A percentile compares a stretch with the other conserved stretches of the same genome.
Conservation (phyloP, 2,329 filamentous ascomycete species). For the Fusarium falciforme region DNA sequence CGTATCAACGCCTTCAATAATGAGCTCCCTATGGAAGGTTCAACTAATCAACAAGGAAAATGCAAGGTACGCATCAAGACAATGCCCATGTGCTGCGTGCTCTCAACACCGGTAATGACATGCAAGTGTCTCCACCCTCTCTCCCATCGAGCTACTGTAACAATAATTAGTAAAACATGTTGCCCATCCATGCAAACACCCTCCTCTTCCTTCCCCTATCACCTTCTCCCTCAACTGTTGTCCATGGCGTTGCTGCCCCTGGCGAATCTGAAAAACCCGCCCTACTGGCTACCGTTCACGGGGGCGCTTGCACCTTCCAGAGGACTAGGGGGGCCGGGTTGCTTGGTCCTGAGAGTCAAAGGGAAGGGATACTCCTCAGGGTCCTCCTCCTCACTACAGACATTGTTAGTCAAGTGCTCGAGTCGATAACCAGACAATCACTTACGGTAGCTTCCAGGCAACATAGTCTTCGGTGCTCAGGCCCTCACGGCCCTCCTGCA, state of each 20-base stretch:
- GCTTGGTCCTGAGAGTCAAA: slow-evolving; percentile 67
- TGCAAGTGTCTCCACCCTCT: slow-evolving; percentile 30
- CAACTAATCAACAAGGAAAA: slow-evolving; percentile 33
- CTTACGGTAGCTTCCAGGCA: slow-evolving; percentile 97
- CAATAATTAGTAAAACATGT: slow-evolving; percentile 33
- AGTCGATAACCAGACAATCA: slow-evolving; percentile 48
- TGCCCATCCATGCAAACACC: slow-evolving; percentile 19
- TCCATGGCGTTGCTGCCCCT: background rate
- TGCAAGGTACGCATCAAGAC: slow-evolving; percentile 30
- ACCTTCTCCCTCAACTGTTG: background rate
- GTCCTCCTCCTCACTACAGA: slow-evolving; percentile 87
- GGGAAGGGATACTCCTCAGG: slow-evolving; percentile 76
- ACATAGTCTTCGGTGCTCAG: slow-evolving; percentile 97
- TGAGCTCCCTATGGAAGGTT: slow-evolving; percentile 19
- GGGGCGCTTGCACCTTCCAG: slow-evolving; percentile 34
- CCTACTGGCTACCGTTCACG: slow-evolving; percentile 41
- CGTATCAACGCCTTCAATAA: slow-evolving; percentile 15
- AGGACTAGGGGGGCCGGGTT: slow-evolving; percentile 46
- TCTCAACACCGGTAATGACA: slow-evolving; percentile 37
- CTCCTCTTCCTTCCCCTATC: slow-evolving; percentile 15
- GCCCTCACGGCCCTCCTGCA: slow-evolving; percentile 94
- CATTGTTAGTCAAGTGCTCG: slow-evolving; percentile 28
- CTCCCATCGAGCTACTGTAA: slow-evolving; percentile 1
- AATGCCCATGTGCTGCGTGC: slow-evolving; percentile 28
- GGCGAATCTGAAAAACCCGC: slow-evolving; percentile 4